phyloP scores from a whole-genome alignment of 805 yeast genomes.

The Ogataea chonburiensis region DNA sequence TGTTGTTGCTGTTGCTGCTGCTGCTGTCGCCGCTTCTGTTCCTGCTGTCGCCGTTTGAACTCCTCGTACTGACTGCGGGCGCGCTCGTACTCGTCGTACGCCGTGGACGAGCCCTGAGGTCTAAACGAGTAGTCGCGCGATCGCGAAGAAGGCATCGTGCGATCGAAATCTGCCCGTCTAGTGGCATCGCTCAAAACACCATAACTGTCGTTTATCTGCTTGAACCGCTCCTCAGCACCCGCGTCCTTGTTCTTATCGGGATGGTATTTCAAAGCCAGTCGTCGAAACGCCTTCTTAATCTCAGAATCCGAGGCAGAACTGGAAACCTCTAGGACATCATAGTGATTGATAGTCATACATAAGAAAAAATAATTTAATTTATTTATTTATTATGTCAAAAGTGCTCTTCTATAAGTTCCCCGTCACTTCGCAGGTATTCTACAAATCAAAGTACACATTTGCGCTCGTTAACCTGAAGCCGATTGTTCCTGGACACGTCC shows the following conservation, averaged over 20 bases:
- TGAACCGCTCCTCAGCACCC: conserved; percentile 78
- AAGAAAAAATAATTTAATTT: not conserved
- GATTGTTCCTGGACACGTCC: conserved; percentile 88
- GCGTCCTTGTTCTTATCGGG: conserved; percentile 73
- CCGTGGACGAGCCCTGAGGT: conserved; percentile 7
- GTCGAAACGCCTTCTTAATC: conserved; percentile 77
- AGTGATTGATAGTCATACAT: conserved; percentile 42
- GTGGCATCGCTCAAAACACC: conserved; percentile 69
- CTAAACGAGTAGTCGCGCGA: conserved; percentile 5
- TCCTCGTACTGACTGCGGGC: conserved; percentile 26
- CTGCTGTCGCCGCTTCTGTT: conserved; percentile 16
- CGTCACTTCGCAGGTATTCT: conserved; percentile 57
- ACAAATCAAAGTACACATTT: conserved; percentile 62
- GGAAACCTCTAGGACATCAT: conserved; percentile 57
- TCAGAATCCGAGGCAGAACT: conserved; percentile 53
- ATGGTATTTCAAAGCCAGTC: conserved; percentile 68
- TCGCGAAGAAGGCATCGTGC: conserved; percentile 12
- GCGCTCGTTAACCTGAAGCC: conserved; percentile 93
- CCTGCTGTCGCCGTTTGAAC: conserved; percentile 17
- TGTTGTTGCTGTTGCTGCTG: conserved; percentile 10
- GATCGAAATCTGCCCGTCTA: conserved; percentile 60
- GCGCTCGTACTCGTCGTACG: conserved; percentile 25
- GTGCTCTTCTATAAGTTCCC: conserved; percentile 51
- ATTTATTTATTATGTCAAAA: conserved; percentile 16
- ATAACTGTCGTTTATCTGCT: conserved; percentile 85